Evolutionary conservation across 768 basidiomycete genomes (phyloP), one percentile per base, ranked within the genome.

Genomic region (Solioccasus polychromus): DNA sequence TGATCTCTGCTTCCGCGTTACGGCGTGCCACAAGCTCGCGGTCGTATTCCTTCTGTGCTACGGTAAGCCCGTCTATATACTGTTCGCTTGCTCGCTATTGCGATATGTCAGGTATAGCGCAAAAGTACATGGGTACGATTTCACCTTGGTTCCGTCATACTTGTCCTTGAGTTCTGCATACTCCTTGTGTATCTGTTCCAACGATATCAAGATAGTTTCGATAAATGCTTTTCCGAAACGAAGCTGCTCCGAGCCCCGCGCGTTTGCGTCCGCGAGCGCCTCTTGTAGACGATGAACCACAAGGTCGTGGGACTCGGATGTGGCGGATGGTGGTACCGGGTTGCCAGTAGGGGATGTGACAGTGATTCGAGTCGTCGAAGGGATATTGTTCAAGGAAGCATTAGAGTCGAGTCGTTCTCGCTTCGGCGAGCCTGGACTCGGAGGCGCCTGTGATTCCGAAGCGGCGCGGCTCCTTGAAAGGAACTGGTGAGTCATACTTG

Each of bases 11-110:
- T 68, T 98, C 93, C 1, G 90, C 88, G 52, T 97, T 93, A 15
- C 90, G 81, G 17, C 95, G 80, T 18, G 85, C 82, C 46, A 88
- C 83, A 28, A 93, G 75, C 66, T 98, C 96, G 41, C 81, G 81
- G 60, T 97, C 94, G 61, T 95, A 97, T 61, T 98, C 96, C 34
- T 86, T 85, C 55, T 93, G 89, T 2, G 95, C 93, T 20, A 94
- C 92, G 1, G 84, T 85, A 32, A 99, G 72, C 32, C 96, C 96
- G 51, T 93, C 88, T 44, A 93, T 88, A 50, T 89, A 94, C 53
- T 92, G 88, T 52, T 88, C 87, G 61, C 92, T 96, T 38, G 88
- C 83, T 39, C 95, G 76, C 95, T 99, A 61, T 26, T 25, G 36
- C 29, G 15, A 42, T 38, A 42, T 36, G 37, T 35, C 35, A 18